Evolutionary conservation across 2,329 filamentous ascomycete species (phyloP).

Genomic region (Triangularia verruculosa): DNA sequence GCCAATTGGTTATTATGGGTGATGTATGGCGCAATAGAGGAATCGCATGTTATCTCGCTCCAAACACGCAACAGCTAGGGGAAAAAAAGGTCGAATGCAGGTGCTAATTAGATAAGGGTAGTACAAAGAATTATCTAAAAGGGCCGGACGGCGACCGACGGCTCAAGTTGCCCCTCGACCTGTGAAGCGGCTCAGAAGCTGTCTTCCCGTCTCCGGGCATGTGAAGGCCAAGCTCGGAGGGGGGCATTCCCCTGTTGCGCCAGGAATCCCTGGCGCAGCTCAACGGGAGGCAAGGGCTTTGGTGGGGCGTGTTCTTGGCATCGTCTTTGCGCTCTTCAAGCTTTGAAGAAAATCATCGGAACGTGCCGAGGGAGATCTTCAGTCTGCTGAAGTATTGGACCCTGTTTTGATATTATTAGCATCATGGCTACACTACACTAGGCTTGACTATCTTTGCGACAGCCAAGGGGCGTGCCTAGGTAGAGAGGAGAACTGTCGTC

Average conservation of each 20-base stretch:
- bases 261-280: neutral
- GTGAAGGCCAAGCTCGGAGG: neutral
- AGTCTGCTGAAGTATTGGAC: neutral
- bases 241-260: neutral
- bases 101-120: constrained; percentile 2
- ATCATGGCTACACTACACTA: no score
- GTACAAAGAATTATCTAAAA: neutral
- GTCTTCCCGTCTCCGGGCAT: neutral
- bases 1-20: neutral
- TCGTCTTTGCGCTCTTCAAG: neutral
- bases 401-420: neutral
- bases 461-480: neutral
- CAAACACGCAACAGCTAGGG: neutral
- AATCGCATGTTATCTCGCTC: neutral
- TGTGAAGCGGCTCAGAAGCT: neutral
- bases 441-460: neutral
- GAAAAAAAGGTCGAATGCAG: neutral
- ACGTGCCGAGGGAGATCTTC: neutral
- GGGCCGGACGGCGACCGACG: neutral
- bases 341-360: neutral
- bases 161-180: neutral
- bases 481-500: neutral
- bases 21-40: neutral
- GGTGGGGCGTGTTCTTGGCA: neutral
- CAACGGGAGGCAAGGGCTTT: neutral